Evolutionary conservation across 1,139 yeast genomes (phyloP), one percentile per base, ranked within the genome.

Genomic region (Pichia sp.): DNA sequence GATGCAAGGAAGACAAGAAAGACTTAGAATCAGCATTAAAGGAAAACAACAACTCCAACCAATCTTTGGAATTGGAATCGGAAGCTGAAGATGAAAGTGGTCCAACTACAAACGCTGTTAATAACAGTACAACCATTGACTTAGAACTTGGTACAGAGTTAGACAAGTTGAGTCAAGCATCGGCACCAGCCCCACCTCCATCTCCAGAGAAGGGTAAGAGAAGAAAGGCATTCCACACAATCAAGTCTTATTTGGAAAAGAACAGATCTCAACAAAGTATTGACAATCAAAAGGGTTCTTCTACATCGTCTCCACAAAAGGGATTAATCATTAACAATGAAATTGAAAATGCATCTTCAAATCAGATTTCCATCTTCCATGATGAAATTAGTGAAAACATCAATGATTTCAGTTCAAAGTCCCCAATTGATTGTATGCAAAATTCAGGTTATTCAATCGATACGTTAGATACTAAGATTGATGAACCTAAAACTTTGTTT

Each of bases 171-270:
- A 28, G 15, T 5, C 28, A 9, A 30, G 22, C 21, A 12, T 27
- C 7, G 35, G 20, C 6, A 17, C 17, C 18, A 8, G 7, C 27
- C 7, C 27, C 7, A 24, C 27, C 27, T 24, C 15, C 38, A 24
- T 24, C 42, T 0, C 44, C 35, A 3, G 43, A 47, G 21, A 42
- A 39, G 18, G 14, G 46, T 9, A 48, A 40, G 32, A 39, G 46
- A 37, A 45, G 44, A 34, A 40, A 42, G 14, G 52, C 52, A 3
- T 46, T 49, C 11, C 22, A 38, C n/a, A 47, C 53, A 3, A 40
- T 50, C 10, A 50, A 31, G 39, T 44, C 46, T 14, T 50, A 50
- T 27, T 40, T 50, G 11, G 53, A 49, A n/a, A 44, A 45, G 33
- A 49, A 44, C 28, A 47, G 36, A 24, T 41, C 53, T 4, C 39